phyloP scores from a whole-genome alignment of 2,329 filamentous ascomycete species.

The Curvularia sp. region DNA sequence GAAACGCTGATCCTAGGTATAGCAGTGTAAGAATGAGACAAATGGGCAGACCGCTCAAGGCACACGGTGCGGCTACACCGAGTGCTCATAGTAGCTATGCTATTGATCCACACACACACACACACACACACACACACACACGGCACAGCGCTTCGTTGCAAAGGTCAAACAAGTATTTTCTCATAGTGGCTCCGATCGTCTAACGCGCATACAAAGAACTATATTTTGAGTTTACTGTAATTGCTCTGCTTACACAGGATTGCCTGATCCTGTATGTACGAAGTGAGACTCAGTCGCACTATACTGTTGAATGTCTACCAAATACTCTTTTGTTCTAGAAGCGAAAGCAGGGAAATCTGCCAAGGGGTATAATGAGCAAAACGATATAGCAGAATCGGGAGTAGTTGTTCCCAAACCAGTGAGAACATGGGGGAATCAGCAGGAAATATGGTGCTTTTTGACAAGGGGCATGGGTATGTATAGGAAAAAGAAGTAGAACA shows the following conservation, averaged over 20 bases:
- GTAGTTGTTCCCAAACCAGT: conserved; percentile 2
- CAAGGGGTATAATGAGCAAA: conserved; percentile 17
- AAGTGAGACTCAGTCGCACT: conserved; percentile 8
- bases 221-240: neutral
- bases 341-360: conserved; percentile 10
- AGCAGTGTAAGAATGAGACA: conserved; percentile 28
- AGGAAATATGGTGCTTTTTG: conserved; percentile 9
- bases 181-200: neutral
- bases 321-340: conserved; percentile 18
- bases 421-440: neutral
- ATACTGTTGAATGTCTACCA: conserved; percentile 14
- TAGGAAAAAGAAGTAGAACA: conserved; percentile 1
- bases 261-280: conserved; percentile 8
- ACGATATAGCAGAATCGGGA: conserved; percentile 8
- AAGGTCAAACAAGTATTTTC: neutral
- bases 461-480: conserved; percentile 9
- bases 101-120: conserved; percentile 3
- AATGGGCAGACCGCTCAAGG: conserved; percentile 5
- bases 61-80: conserved; percentile 7
- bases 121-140: too few species aligned
- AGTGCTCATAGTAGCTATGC: conserved; percentile 12
- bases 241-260: conserved; percentile 1
- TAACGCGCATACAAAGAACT: neutral
- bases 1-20: conserved; percentile 34
- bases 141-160: conserved; percentile 2